These are phyloP conservation scores for Penicillium coprophilum DNA, from an alignment of 495 filamentous ascomycete genomes.

Conservation along the genomic window DNA sequence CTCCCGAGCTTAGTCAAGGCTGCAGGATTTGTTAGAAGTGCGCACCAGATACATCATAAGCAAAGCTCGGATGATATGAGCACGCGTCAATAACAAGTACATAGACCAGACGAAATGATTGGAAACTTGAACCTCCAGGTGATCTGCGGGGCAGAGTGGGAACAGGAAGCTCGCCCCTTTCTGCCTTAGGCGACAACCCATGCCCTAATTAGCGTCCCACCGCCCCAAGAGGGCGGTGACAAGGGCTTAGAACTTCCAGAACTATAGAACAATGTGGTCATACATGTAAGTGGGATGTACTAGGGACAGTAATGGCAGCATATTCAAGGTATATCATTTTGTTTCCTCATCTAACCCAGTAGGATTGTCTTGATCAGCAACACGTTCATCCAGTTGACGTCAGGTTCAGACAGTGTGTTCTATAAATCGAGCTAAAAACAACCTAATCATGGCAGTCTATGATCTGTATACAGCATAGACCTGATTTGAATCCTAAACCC, in stretches of 20 bases:
- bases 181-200: background rate
- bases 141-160: constrained; percentile 11
- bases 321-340: background rate
- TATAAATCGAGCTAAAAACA: no score
- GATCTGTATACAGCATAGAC: no score
- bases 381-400: background rate
- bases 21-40: constrained; percentile 31
- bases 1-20: constrained; percentile 28
- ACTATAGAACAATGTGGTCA: background rate
- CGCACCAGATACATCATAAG: constrained; percentile 32
- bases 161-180: background rate
- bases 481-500: no score
- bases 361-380: background rate
- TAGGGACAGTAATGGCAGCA: background rate
- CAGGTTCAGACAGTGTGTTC: no score
- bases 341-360: background rate
- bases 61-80: constrained; percentile 22
- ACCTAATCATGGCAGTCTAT: no score
- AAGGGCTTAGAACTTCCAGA: background rate
- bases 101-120: background rate
- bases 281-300: background rate
- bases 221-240: background rate
- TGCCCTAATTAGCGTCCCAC: background rate
- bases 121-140: constrained; percentile 2
- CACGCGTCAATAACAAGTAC: constrained; percentile 13